Base-by-base conservation (phyloP, 192 early-diverging fungal genomes). In the Rhizophlyctis rosea region DNA sequence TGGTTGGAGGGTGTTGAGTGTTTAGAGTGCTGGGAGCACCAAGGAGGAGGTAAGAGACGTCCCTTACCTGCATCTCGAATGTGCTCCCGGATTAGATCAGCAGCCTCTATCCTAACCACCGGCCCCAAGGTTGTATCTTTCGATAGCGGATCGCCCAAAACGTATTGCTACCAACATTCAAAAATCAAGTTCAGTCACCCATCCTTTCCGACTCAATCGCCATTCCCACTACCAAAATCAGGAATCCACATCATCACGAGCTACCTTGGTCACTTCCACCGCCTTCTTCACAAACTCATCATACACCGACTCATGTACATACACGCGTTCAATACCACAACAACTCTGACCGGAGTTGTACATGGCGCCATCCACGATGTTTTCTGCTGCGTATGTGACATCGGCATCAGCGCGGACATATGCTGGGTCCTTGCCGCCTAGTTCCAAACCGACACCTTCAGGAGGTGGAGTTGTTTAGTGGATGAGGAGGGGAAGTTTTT, bases 341-440 rank as follows among this genome's bases (percentile, higher is more conserved):
- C 91, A 93, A 61, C 78, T 84, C 66, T 93, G 91, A 0, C 91
- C 89, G 51, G 81, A 80, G 70, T 93, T 93, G 62, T 88, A 92
- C 63, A 87, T 86, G 3, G 87, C 87, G 18, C 89, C 91, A 59
- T 91, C 90, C 11, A 92, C 81, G 4, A 92, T 62, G 25, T 89
- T 85, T 51, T 88, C 86, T 7, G 85, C 90, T 0, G 90, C 86
- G 57, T 84, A 84, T 49, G 75, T 78, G 25, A 90, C 61, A 61
- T 91, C 84, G 23, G 82, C 80, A 67, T 91, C 89, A 4, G 75
- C 68, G 3, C 86, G 79, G 13, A 93, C 89, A 55, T 91, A 91
- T 16, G 90, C 89, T 9, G 91, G 85, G 69, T 91, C 89, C 65
- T 93, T 93, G 16, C 91, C 91, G 25, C 91, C 91, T 3, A 93